Conservation (phyloP, 1,139 yeast genomes). For the Scheffersomyces illinoinensis region DNA sequence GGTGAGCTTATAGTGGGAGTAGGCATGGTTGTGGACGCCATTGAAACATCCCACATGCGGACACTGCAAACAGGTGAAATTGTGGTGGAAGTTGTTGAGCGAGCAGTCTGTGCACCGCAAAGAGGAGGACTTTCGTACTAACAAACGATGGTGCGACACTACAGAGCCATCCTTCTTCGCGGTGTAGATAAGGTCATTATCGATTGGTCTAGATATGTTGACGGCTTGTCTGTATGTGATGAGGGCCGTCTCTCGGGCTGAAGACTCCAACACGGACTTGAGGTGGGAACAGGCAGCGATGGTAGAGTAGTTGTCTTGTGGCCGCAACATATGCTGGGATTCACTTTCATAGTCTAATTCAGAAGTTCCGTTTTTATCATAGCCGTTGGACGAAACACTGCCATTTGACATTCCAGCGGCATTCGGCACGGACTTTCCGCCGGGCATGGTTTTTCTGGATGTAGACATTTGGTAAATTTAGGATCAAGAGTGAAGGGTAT, state of each 20-base stretch:
- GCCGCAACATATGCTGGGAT: slow-evolving; percentile 3
- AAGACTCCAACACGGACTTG: slow-evolving; percentile 51
- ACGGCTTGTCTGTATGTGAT: slow-evolving; percentile 62
- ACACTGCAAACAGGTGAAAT: slow-evolving; percentile 77
- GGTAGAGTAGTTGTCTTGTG: slow-evolving; percentile 28
- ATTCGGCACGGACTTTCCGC: not conserved
- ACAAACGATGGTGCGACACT: slow-evolving; percentile 30
- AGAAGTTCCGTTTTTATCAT: not conserved
- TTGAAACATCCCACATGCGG: slow-evolving; percentile 75
- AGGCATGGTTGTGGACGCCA: slow-evolving; percentile 50
- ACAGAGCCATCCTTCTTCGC: slow-evolving; percentile 32
- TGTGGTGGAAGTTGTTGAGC: slow-evolving; percentile 47
- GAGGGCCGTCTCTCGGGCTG: slow-evolving; percentile 56
- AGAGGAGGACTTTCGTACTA: slow-evolving; percentile 41
- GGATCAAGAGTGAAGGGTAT: not conserved
- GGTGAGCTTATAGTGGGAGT: slow-evolving; percentile 56
- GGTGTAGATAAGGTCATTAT: slow-evolving; percentile 20
- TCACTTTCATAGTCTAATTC: not conserved
- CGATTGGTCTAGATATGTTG: slow-evolving; percentile 40
- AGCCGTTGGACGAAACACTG: not conserved
- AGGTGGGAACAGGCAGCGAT: slow-evolving; percentile 57
- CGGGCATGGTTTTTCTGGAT: slow-evolving; percentile 1
- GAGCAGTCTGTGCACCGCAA: slow-evolving; percentile 54
- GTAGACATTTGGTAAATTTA: not conserved
- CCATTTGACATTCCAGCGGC: not conserved